phyloP scores from a whole-genome alignment of 805 yeast species.

The Wickerhamiella cacticola region DNA sequence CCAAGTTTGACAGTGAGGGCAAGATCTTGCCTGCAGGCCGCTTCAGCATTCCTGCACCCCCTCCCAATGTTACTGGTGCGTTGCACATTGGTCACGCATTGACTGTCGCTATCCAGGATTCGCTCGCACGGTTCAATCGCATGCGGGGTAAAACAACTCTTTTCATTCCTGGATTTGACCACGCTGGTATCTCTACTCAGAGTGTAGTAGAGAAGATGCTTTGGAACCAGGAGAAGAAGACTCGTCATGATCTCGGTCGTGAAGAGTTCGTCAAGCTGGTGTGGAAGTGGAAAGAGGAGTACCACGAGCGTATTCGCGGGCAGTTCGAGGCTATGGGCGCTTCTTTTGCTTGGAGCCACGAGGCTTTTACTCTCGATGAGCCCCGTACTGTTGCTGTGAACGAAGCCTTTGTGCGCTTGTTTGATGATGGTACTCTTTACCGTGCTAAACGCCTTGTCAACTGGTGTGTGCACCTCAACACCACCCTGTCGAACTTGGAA shows the following conservation, averaged over 20 bases:
- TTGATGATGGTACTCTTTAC: slow-evolving; percentile 91
- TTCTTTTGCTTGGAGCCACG: slow-evolving; percentile 91
- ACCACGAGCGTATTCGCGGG: slow-evolving; percentile 70
- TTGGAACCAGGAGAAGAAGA: slow-evolving; percentile 75
- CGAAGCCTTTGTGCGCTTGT: slow-evolving; percentile 83
- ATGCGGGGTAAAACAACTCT: slow-evolving; percentile 94
- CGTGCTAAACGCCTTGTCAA: slow-evolving; percentile 87
- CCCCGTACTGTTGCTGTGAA: slow-evolving; percentile 64
- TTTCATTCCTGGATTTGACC: slow-evolving; percentile 94
- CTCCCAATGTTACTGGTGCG: slow-evolving; percentile 98
- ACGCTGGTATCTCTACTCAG: slow-evolving; percentile 98
- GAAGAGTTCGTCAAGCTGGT: slow-evolving; percentile 77
- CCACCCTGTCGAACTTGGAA: slow-evolving; percentile 92
- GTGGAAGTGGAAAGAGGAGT: slow-evolving; percentile 98
- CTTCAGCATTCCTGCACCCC: slow-evolving; percentile 94
- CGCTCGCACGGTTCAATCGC: slow-evolving; percentile 85
- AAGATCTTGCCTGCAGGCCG: slow-evolving; percentile 66
- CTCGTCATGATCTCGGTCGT: slow-evolving; percentile 93
- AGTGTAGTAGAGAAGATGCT: slow-evolving; percentile 94
- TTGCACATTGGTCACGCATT: slow-evolving; percentile 97
- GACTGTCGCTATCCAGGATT: slow-evolving; percentile 88
- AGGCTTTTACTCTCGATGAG: slow-evolving; percentile 85
- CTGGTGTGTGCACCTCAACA: slow-evolving; percentile 91
- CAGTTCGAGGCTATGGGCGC: slow-evolving; percentile 88
- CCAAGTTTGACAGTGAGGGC: slow-evolving; percentile 69